Evolutionary conservation across 208 protist species (phyloP).

Genomic region (Crithidia thermophila): DNA sequence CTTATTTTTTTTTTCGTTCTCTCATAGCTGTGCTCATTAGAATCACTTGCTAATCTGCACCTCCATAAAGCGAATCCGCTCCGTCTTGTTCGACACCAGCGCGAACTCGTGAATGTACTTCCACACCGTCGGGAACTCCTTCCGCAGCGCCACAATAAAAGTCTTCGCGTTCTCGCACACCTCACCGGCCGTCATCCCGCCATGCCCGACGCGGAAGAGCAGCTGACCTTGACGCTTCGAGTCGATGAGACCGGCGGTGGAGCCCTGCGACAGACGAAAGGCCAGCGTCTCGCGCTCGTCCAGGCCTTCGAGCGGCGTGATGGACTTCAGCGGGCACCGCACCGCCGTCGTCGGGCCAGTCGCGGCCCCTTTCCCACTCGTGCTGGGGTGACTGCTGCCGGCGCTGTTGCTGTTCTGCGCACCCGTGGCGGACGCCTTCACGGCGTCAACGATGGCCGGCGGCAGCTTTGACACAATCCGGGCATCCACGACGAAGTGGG

Average conservation of each 20-base stretch:
- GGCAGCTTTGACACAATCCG: slow-evolving; percentile 76
- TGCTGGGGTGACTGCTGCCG: no score
- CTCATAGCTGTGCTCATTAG: not conserved
- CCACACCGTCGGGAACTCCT: slow-evolving; percentile 80
- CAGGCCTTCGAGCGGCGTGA: slow-evolving; percentile 62
- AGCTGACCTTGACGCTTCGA: slow-evolving; percentile 50
- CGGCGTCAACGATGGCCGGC: slow-evolving; percentile 38
- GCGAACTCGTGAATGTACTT: slow-evolving; percentile 86
- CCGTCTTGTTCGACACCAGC: slow-evolving; percentile 69
- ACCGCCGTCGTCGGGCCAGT: slow-evolving; percentile 3
- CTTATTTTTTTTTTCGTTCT: no score
- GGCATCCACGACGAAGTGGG: slow-evolving; percentile 78
- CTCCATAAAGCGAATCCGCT: slow-evolving; percentile 90
- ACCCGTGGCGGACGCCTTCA: slow-evolving; percentile 1
- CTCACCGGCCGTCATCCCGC: slow-evolving; percentile 83
- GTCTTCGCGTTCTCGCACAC: slow-evolving; percentile 86
- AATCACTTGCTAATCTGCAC: slow-evolving; percentile 66
- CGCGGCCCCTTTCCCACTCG: not conserved
- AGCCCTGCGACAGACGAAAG: slow-evolving; percentile 72
- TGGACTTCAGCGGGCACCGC: slow-evolving; percentile 32
- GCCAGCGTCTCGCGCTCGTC: slow-evolving; percentile 60
- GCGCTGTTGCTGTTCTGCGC: no score
- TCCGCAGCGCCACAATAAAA: slow-evolving; percentile 74
- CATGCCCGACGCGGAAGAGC: slow-evolving; percentile 78
- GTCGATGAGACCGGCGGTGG: slow-evolving; percentile 44